Base-by-base conservation (phyloP, 2,329 filamentous ascomycete species). In the Myriangium duriaei region DNA sequence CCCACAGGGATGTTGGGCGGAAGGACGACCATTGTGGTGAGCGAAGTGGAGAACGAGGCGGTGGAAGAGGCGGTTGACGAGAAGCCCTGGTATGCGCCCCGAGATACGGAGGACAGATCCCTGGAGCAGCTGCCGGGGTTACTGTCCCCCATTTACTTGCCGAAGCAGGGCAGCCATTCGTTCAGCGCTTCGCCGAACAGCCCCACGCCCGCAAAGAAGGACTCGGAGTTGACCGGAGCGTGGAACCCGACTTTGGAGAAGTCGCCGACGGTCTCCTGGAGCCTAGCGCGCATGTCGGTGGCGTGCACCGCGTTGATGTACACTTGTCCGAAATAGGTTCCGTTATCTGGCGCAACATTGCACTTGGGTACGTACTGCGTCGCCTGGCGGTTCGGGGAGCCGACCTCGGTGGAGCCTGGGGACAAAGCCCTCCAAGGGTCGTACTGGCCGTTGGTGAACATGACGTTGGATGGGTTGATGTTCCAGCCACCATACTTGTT, bases 111-210 rank as follows among this genome's bases (percentile, higher is more conserved):
- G n/a, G n/a, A n/a, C n/a, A n/a, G n/a, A n/a, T n/a, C n/a, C n/a
- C n/a, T n/a, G n/a, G n/a, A n/a, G n/a, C 36, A 30, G 18, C 32
- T 36, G 15, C 37, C 36, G n/a, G n/a, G n/a, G n/a, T n/a, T n/a
- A n/a, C n/a, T n/a, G n/a, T n/a, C n/a, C n/a, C n/a, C n/a, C n/a
- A n/a, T n/a, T n/a, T n/a, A n/a, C 18, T 44, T 42, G 11, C 34
- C 18, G 30, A 48, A 49, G 39, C 46, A 49, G 17, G 47, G 47
- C 31, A 49, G 35, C 47, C 47, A 49, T 10, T 15, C 34, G 26
- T 48, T 44, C 21, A 48, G 40, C 13, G 47, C 47, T 10, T 33
- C 45, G 30, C 30, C 11, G 31, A 49, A 49, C 28, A 49, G 15
- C 4, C 34, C 40, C 1, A 47, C 37, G 7, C 41, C 44, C 13